Percentiles rank a stretch among this genome's conserved stretches.
These are phyloP conservation scores for Botryotinia calthae DNA, from an alignment of 2,329 filamentous ascomycete genomes.

Conservation along the genomic window DNA sequence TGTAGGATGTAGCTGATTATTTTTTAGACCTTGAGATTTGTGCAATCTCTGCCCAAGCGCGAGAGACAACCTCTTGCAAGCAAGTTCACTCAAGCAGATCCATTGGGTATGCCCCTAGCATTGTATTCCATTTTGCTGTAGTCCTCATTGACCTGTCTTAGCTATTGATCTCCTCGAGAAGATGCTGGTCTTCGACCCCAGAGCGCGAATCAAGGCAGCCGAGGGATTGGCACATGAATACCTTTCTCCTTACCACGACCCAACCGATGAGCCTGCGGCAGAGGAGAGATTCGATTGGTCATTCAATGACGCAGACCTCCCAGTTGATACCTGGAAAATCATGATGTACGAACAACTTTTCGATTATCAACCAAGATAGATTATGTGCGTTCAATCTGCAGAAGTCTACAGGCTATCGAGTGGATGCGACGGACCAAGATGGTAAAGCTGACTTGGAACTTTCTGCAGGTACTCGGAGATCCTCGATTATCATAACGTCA, in stretches of 20 bases:
- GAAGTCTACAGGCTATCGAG: constrained; percentile 13
- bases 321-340: constrained; percentile 99
- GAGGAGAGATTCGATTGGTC: constrained; percentile 99
- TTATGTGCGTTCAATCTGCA: constrained; percentile 6
- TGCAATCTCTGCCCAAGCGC: constrained; percentile 93
- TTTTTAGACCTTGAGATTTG: constrained; percentile 83
- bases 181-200: constrained; percentile 99
- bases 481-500: constrained; percentile 96
- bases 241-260: constrained; percentile 93
- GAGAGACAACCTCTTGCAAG: constrained; percentile 81
- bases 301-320: constrained; percentile 96
- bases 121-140: constrained; percentile 4
- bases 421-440: constrained; percentile 22
- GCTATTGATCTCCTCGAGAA: constrained; percentile 91
- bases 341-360: constrained; percentile 77
- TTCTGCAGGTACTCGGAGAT: constrained; percentile 90
- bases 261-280: constrained; percentile 90
- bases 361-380: constrained; percentile 30
- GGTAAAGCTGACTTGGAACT: constrained; percentile 38
- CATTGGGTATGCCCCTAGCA: constrained; percentile 60
- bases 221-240: constrained; percentile 90
- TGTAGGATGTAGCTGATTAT: constrained; percentile 33
- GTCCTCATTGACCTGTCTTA: constrained; percentile 42
- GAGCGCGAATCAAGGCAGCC: constrained; percentile 84
- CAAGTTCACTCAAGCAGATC: constrained; percentile 96